A percentile compares a stretch with the other conserved stretches of the same genome.
Conservation (phyloP, 768 basidiomycete genomes). For the Dentipellis fragilis region DNA sequence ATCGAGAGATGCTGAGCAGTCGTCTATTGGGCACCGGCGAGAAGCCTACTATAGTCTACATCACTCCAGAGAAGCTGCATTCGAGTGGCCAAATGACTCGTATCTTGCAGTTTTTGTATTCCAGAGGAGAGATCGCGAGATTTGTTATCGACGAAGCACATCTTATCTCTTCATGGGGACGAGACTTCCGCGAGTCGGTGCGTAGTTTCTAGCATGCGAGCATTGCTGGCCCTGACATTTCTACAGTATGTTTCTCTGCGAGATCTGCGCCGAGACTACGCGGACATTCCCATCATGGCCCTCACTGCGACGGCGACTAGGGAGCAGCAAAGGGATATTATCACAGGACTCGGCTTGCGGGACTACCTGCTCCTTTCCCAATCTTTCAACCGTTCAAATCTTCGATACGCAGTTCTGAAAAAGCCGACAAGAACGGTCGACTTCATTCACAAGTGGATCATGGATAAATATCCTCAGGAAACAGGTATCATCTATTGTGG, state of each 20-base stretch:
- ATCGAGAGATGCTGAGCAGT: constrained; percentile 24
- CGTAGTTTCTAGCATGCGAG: neutral
- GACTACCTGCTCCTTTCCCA: constrained; percentile 54
- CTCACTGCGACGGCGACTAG: constrained; percentile 90
- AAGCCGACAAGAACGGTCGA: constrained; percentile 37
- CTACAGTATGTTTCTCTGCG: constrained; percentile 24
- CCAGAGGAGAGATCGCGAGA: constrained; percentile 52
- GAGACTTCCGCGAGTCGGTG: constrained; percentile 57
- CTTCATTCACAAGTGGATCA: constrained; percentile 65
- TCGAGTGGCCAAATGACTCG: constrained; percentile 45
- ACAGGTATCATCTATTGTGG: constrained; percentile 84
- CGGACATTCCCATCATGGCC: constrained; percentile 85
- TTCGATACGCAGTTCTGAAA: constrained; percentile 58
- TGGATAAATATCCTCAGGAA: constrained; percentile 39
- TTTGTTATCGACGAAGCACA: constrained; percentile 98
- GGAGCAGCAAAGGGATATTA: constrained; percentile 71
- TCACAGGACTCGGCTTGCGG: constrained; percentile 51
- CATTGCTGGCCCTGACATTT: neutral
- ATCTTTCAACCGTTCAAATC: constrained; percentile 92
- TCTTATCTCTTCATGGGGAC: constrained; percentile 90
- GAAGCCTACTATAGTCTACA: constrained; percentile 67
- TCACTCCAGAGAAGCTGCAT: constrained; percentile 85
- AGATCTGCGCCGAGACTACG: constrained; percentile 62
- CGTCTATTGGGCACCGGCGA: constrained; percentile 31
- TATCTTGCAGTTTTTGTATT: constrained; percentile 51